phyloP scores from a whole-genome alignment of 2,329 filamentous ascomycete species.

The Cytospora piceicola region DNA sequence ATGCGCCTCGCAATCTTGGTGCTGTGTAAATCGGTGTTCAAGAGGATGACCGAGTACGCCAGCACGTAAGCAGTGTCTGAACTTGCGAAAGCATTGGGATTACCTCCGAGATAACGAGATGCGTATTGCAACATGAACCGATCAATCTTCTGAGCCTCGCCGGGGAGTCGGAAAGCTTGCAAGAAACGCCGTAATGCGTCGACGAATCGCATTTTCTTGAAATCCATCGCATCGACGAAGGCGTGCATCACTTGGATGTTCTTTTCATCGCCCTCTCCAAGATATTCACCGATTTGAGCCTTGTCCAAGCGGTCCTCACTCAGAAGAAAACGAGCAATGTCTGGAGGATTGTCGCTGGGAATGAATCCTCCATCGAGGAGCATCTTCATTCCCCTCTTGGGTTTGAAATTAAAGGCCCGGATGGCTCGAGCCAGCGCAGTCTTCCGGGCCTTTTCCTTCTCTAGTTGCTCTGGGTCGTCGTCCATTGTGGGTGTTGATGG shows the following conservation, averaged over 20 bases:
- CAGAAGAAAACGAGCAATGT: constrained; percentile 83
- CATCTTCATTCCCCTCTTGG: constrained; percentile 87
- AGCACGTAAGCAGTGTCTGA: constrained; percentile 97
- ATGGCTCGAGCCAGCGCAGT: constrained; percentile 89
- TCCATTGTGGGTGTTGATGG: constrained; percentile 73
- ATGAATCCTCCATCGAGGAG: constrained; percentile 88
- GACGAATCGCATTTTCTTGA: constrained; percentile 87
- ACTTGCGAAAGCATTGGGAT: constrained; percentile 96
- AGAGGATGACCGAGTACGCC: constrained; percentile 92
- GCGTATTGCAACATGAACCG: constrained; percentile 99
- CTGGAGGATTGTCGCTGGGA: constrained; percentile 72
- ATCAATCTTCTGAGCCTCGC: constrained; percentile 98
- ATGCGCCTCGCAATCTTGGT: constrained; percentile 81
- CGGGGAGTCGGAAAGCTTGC: constrained; percentile 91
- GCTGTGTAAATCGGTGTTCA: constrained; percentile 96
- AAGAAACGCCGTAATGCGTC: constrained; percentile 89
- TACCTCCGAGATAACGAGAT: constrained; percentile 90
- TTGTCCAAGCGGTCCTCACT: constrained; percentile 87
- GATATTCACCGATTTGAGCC: constrained; percentile 86
- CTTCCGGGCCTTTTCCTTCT: constrained; percentile 92
- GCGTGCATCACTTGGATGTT: constrained; percentile 98
- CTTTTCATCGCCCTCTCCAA: constrained; percentile 89
- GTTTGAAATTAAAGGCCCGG: constrained; percentile 95
- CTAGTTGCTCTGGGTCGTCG: constrained; percentile 92
- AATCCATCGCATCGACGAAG: constrained; percentile 95